These are phyloP conservation scores for Nyctanthes arbortristis DNA, from an alignment of 257 asterid genomes.

Conservation along the genomic window DNA sequence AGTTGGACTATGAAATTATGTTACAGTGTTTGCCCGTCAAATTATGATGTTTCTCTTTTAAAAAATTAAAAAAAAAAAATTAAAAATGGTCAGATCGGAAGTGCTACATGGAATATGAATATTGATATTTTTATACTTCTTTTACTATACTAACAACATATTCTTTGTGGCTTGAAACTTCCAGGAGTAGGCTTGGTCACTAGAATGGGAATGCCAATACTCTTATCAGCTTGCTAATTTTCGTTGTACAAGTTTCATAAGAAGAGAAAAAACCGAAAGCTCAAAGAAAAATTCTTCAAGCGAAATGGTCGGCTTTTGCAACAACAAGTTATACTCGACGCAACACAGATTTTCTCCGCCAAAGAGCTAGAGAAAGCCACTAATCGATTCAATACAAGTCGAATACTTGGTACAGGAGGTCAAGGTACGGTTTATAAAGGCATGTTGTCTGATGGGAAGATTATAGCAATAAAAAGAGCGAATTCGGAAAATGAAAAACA, in stretches of 20 bases:
- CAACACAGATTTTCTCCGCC: neutral
- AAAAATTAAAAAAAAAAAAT: too few species aligned
- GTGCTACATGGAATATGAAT: too few species aligned
- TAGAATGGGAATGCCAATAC: neutral
- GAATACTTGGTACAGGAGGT: conserved; percentile 14
- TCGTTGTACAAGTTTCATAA: neutral
- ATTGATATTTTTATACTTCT: too few species aligned
- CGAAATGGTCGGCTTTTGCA: neutral
- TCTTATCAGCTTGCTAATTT: neutral
- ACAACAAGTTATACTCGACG: neutral
- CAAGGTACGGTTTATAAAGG: conserved; percentile 20
- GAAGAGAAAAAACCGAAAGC: neutral
- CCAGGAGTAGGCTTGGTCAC: neutral
- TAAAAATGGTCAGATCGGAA: too few species aligned
- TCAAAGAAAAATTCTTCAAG: neutral
- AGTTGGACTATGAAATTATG: too few species aligned
- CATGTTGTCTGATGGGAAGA: conserved; percentile 12
- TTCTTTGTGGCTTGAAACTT: neutral
- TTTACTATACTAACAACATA: neutral
- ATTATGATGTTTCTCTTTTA: too few species aligned
- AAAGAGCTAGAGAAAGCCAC: neutral
- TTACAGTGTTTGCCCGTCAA: too few species aligned
- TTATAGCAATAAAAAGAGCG: conserved; percentile 8
- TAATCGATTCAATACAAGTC: neutral
- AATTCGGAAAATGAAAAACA: neutral